A percentile compares a stretch with the other conserved stretches of the same genome.
These are phyloP conservation scores for Lepidium didymum DNA, from an alignment of 345 rosid species.

Conservation along the genomic window DNA sequence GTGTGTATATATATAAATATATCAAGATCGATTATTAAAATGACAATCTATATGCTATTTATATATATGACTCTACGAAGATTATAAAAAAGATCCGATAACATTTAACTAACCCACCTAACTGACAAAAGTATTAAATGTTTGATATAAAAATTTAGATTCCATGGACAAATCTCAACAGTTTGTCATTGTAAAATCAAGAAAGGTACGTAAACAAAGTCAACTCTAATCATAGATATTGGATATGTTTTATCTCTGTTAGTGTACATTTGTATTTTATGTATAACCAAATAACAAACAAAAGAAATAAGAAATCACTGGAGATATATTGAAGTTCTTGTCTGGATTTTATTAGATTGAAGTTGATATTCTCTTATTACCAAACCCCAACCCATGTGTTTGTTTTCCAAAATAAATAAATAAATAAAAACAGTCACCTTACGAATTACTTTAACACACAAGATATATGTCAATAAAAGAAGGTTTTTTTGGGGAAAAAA, in stretches of 20 bases:
- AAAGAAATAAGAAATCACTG: neutral
- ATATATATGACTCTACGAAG: neutral
- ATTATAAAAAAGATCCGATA: neutral
- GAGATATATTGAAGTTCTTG: neutral
- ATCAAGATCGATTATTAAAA: neutral
- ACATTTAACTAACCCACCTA: constrained; percentile 6
- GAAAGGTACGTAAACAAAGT: constrained; percentile 6
- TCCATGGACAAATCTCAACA: constrained; percentile 1
- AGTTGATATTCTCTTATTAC: neutral
- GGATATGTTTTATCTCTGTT: constrained; percentile 11
- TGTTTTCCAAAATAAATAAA: neutral
- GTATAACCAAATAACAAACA: neutral
- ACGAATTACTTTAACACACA: neutral
- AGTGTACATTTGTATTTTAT: neutral
- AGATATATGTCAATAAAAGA: neutral
- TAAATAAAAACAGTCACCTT: neutral
- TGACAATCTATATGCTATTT: neutral
- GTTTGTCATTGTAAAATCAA: constrained; percentile 9
- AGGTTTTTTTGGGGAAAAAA: neutral
- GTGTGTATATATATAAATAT: neutral
- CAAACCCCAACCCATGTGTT: constrained; percentile 2
- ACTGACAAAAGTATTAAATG: constrained; percentile 15
- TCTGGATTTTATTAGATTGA: neutral
- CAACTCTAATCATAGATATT: constrained; percentile 8
- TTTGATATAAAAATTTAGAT: constrained; percentile 1